phyloP scores from a whole-genome alignment of 2,329 filamentous ascomycete genomes.

The Aureobasidium subglaciale region DNA sequence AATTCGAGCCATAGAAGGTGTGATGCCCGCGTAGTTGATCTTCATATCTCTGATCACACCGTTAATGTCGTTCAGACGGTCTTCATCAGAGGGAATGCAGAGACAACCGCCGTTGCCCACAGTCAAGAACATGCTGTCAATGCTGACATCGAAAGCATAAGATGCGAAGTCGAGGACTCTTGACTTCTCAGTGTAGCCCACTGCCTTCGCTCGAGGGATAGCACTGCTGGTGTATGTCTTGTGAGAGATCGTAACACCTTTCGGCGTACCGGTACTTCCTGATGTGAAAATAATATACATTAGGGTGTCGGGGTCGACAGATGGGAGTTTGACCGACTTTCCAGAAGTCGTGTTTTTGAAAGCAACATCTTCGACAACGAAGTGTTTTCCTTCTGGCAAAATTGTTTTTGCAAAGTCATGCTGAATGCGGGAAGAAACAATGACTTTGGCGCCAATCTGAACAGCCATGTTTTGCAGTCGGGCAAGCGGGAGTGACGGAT shows the following conservation, averaged over 20 bases:
- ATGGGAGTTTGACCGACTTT: not conserved
- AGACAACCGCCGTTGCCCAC: conserved; percentile 18
- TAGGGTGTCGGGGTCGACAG: conserved; percentile 17
- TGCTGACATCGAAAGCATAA: conserved; percentile 18
- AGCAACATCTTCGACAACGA: conserved; percentile 15
- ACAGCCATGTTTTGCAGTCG: conserved; percentile 19
- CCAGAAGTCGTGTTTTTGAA: not conserved
- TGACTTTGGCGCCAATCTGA: conserved; percentile 13
- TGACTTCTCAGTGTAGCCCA: conserved; percentile 8
- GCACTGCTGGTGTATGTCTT: conserved; percentile 51
- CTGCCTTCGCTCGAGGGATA: conserved; percentile 33
- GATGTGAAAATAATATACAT: conserved; percentile 26
- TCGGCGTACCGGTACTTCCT: conserved; percentile 24
- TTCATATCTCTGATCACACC: conserved; percentile 32
- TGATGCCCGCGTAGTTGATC: conserved; percentile 39
- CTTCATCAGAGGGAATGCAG: conserved; percentile 37
- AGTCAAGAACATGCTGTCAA: conserved; percentile 17
- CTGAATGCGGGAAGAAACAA: conserved; percentile 16
- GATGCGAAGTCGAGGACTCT: conserved; percentile 17
- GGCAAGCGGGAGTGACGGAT: conserved; percentile 21
- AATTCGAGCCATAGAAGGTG: conserved; percentile 38
- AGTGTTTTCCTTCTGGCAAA: conserved; percentile 14
- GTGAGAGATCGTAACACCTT: conserved; percentile 21
- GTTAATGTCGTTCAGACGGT: conserved; percentile 42
- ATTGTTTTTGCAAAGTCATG: conserved; percentile 17